Percentiles rank a stretch among this genome's conserved stretches.
Evolutionary conservation across 2,329 filamentous ascomycete species (phyloP).

Genomic region (Botrytis tulipae): DNA sequence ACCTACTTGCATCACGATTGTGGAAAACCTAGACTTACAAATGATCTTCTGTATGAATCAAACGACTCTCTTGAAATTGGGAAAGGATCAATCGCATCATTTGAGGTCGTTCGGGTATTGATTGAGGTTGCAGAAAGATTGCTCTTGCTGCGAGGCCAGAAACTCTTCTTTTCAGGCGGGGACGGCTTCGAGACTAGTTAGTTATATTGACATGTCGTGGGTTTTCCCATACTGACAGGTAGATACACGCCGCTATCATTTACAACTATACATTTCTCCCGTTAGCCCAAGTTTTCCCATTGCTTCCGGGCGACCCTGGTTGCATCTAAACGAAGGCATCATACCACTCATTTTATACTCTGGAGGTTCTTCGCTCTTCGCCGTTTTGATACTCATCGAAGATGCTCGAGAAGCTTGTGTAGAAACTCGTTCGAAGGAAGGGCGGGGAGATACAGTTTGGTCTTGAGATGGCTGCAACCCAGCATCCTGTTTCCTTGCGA

Average conservation of each 20-base stretch:
- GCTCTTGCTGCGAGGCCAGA: conserved; percentile 60
- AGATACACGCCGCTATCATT: conserved; percentile 95
- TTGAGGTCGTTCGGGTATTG: conserved; percentile 55
- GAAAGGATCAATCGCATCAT: conserved; percentile 79
- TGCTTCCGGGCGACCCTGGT: background rate
- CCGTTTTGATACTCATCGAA: conserved; percentile 59
- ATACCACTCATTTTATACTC: conserved; percentile 81
- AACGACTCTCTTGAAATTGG: conserved; percentile 96
- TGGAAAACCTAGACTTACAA: conserved; percentile 59
- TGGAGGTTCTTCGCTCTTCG: conserved; percentile 60
- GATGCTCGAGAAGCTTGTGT: conserved; percentile 62
- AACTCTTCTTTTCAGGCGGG: conserved; percentile 76
- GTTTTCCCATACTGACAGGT: conserved; percentile 59
- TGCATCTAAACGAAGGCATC: conserved; percentile 32
- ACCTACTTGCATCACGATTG: background rate
- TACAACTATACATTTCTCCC: conserved; percentile 63
- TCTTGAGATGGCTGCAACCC: conserved; percentile 41
- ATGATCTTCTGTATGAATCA: conserved; percentile 92
- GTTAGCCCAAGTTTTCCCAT: conserved; percentile 22
- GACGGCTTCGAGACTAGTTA: conserved; percentile 62
- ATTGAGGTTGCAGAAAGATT: conserved; percentile 53
- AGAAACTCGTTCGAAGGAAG: conserved; percentile 60
- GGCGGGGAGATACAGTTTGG: conserved; percentile 47
- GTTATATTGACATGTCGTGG: conserved; percentile 28
- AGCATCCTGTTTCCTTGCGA: conserved; percentile 56